These are phyloP conservation scores for Penicillium cinerascens DNA, from an alignment of 495 filamentous ascomycete genomes.

Conservation along the genomic window DNA sequence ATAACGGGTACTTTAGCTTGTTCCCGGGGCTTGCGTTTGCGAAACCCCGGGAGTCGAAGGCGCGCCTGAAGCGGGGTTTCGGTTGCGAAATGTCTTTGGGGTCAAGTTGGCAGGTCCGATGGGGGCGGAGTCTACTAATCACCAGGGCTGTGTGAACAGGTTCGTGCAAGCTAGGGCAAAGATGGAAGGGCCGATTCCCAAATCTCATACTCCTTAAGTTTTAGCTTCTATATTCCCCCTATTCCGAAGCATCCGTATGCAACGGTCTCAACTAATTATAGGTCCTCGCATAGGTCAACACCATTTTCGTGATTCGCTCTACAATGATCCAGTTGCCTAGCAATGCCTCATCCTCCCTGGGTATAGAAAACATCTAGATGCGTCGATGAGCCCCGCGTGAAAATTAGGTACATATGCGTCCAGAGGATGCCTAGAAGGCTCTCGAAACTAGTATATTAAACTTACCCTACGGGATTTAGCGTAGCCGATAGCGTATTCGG, in stretches of 20 bases:
- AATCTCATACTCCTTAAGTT: background rate
- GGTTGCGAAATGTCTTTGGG: background rate
- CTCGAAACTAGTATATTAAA: background rate
- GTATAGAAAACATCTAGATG: background rate
- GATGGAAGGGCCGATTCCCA: background rate
- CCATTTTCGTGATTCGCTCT: background rate
- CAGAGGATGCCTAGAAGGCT: slow-evolving; percentile 1
- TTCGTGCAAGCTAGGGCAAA: background rate
- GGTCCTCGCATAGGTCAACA: background rate
- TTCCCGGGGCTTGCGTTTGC: background rate
- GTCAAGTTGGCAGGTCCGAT: background rate
- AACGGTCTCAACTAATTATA: background rate
- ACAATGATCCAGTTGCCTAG: background rate
- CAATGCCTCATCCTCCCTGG: background rate
- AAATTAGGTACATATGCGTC: background rate
- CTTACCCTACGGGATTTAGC: slow-evolving; percentile 3
- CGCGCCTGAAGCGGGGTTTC: background rate
- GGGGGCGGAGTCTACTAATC: background rate
- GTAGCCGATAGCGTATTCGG: background rate
- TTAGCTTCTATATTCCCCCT: background rate
- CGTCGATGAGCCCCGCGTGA: background rate
- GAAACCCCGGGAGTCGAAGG: background rate
- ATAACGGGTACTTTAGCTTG: background rate
- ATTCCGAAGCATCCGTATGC: background rate
- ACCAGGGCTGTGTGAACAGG: background rate